phyloP scores from a whole-genome alignment of 768 basidiomycete species.

The Suillus occidentalis region DNA sequence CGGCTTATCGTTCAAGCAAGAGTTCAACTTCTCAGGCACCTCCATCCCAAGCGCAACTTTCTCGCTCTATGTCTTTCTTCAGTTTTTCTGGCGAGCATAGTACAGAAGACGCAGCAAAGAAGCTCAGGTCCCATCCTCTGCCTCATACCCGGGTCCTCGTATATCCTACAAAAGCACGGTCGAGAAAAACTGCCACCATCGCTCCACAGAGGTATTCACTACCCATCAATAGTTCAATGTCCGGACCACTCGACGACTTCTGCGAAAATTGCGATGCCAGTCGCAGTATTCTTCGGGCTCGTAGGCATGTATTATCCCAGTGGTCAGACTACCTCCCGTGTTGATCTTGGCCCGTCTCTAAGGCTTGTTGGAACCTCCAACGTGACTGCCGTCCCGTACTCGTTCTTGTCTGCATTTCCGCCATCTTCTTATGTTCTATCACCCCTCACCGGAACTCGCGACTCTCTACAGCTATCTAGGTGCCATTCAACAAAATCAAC shows the following conservation, averaged over 20 bases:
- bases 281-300: background rate
- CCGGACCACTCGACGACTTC: constrained; percentile 9
- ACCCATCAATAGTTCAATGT: background rate
- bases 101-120: constrained; percentile 3
- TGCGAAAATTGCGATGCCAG: constrained; percentile 8
- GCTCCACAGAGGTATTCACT: constrained; percentile 7
- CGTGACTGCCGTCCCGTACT: constrained; percentile 16
- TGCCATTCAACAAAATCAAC: constrained; percentile 12
- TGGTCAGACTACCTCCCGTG: background rate
- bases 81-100: constrained; percentile 9
- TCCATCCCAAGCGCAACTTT: background rate
- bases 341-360: constrained; percentile 19
- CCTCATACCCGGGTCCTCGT: background rate
- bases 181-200: background rate
- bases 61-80: constrained; percentile 13
- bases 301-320: background rate
- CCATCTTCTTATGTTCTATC: constrained; percentile 18
- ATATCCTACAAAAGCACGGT: background rate
- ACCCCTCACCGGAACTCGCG: constrained; percentile 24
- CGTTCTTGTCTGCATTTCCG: constrained; percentile 27
- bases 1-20: background rate
- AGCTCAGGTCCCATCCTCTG: background rate
- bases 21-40: constrained; percentile 10
- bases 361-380: constrained; percentile 22
- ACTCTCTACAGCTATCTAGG: constrained; percentile 30